Conservation (phyloP, 2,329 filamentous ascomycete species). For the Scolecobasidium constrictum region DNA sequence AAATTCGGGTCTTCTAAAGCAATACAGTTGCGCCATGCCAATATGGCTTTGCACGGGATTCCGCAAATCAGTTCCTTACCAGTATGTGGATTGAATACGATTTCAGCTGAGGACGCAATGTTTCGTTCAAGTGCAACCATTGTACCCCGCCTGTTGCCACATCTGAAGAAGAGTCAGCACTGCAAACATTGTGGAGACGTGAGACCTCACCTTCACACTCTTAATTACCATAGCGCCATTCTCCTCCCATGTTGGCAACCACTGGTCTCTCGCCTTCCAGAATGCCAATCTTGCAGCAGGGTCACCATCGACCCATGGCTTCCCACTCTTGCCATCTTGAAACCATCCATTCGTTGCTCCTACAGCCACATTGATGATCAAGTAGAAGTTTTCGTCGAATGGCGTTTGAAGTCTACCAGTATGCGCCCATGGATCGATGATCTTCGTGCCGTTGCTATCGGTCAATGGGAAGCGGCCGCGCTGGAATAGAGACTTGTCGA, state of each 20-base stretch:
- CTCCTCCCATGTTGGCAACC: constrained; percentile 61
- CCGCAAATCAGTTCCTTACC: no score
- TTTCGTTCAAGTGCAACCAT: no score
- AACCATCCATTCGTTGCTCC: constrained; percentile 80
- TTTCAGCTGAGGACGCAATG: no score
- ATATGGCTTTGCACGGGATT: no score
- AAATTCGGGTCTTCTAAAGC: no score
- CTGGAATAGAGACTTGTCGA: constrained; percentile 56
- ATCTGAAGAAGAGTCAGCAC: constrained; percentile 17
- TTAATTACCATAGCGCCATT: constrained; percentile 55
- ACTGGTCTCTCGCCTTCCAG: constrained; percentile 55
- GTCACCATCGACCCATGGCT: constrained; percentile 69
- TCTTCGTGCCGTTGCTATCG: constrained; percentile 53
- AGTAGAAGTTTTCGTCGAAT: constrained; percentile 66
- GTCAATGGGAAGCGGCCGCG: constrained; percentile 57
- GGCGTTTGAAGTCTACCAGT: constrained; percentile 54
- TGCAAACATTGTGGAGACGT: constrained; percentile 28
- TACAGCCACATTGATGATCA: constrained; percentile 66
- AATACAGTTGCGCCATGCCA: no score
- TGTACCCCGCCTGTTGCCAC: constrained; percentile 38
- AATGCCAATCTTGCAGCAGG: constrained; percentile 63
- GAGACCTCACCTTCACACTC: constrained; percentile 59
- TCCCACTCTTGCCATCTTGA: constrained; percentile 55
- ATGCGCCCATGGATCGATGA: constrained; percentile 52
- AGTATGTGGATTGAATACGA: no score